Evolutionary conservation across 192 early-diverging fungal species (phyloP), one percentile per base, ranked within the genome.

Genomic region (Backusella parvicylindrica): DNA sequence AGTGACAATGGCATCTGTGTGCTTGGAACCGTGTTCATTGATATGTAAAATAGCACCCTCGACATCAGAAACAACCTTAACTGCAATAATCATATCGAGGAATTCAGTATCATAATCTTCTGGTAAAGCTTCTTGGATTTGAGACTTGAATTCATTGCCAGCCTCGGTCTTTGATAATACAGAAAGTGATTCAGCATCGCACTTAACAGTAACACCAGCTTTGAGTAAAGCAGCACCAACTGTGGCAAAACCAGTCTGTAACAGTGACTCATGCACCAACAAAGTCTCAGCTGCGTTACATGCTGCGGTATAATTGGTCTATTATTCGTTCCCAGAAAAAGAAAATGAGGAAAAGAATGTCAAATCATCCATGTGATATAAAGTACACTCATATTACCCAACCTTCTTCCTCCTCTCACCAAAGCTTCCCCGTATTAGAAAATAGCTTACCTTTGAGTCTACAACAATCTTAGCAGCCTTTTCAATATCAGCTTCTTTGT

Each of bases 241-340:
- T 26, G 81, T 64, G 28, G 84, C 74, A 63, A 92, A 85, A 31
- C 80, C 79, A 1, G 76, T 66, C 23, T 76, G 43, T 41, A 87
- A 75, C 2, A 87, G 80, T n/a, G 56, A 56, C 8, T 71, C 72
- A 82, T 98, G 92, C 12, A 99, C 85, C n/a, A 99, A 85, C 36
- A 99, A 87, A 3, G 95, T 95, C 83, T 99, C 98, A 13, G 93
- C 92, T 18, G 94, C 79, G 76, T 99, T 99, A 88, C 98, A 99
- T 12, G 98, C 98, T 13, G 96, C 96, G 23, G 97, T 96, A 78
- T 96, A 96, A 77, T 90, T 90, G 32, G 91, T 92, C 90, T 89
- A 68, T 60, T 60, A 50, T 50, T 60, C 23, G 53, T 12, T 28
- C 21, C 53, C 53, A 60, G 53, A 60, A 26, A 30, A 35, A 37